Conservation (phyloP, 2,329 filamentous ascomycete genomes). For the Stachybotrys echinatus region DNA sequence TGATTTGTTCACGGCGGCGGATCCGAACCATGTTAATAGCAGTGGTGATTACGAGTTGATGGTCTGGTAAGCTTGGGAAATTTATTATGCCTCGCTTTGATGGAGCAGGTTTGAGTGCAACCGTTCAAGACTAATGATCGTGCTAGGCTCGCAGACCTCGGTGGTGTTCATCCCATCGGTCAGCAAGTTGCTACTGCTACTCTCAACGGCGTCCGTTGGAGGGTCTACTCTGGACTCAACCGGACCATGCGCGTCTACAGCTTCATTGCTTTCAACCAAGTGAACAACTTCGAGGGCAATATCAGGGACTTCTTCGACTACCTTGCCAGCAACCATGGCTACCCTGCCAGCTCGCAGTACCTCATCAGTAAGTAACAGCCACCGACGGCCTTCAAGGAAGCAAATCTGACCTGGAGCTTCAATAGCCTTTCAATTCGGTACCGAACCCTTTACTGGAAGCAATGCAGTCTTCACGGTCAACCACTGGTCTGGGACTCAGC, state of each 20-base stretch:
- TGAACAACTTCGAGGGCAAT: constrained; percentile 49
- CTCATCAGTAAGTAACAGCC: constrained; percentile 28
- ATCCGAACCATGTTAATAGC: constrained; percentile 28
- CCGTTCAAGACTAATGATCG: not conserved
- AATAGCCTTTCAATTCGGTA: constrained; percentile 30
- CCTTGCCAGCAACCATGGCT: constrained; percentile 39
- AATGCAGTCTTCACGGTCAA: constrained; percentile 20
- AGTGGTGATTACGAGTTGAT: constrained; percentile 55
- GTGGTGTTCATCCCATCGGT: constrained; percentile 13
- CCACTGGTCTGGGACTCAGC: too few species aligned
- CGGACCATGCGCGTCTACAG: constrained; percentile 54
- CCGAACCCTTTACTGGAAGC: constrained; percentile 49
- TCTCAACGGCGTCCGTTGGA: constrained; percentile 47
- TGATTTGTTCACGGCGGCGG: constrained; percentile 49
- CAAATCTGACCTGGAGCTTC: not conserved
- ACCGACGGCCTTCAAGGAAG: too few species aligned
- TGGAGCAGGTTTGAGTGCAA: too few species aligned
- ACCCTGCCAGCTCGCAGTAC: constrained; percentile 41
- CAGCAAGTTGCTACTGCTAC: constrained; percentile 45
- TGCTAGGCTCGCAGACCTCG: constrained; percentile 12
- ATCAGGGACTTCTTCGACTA: constrained; percentile 52
- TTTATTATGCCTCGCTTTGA: too few species aligned
- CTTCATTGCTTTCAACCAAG: constrained; percentile 34
- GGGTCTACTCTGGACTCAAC: constrained; percentile 53
- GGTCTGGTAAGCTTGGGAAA: constrained; percentile 37